Conservation (phyloP, 2,329 filamentous ascomycete species). For the Diplodia seriata region DNA sequence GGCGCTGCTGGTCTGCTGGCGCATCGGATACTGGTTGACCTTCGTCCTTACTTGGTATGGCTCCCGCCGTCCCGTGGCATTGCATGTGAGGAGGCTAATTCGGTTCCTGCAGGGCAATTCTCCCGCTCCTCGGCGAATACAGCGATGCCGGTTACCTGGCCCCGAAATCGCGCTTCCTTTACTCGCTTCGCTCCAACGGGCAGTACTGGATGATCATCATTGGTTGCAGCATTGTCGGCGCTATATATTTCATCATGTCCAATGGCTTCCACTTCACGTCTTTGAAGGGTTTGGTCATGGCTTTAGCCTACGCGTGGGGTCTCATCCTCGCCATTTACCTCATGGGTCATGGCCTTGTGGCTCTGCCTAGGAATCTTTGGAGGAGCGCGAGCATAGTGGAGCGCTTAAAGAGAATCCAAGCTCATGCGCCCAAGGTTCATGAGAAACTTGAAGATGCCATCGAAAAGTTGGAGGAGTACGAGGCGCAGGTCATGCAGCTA, state of each 20-base stretch:
- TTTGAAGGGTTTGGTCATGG: slow-evolving; percentile 88
- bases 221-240: slow-evolving; percentile 70
- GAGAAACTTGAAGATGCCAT: slow-evolving; percentile 88
- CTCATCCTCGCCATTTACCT: slow-evolving; percentile 91
- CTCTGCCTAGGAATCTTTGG: slow-evolving; percentile 82
- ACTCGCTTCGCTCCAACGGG: slow-evolving; percentile 86
- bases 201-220: slow-evolving; percentile 86
- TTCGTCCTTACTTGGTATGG: slow-evolving; percentile 90
- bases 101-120: slow-evolving; percentile 71
- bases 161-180: slow-evolving; percentile 77
- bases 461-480: slow-evolving; percentile 78
- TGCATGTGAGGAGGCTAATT: slow-evolving; percentile 13
- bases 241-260: slow-evolving; percentile 82
- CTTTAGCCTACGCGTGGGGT: slow-evolving; percentile 92
- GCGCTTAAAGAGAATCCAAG: slow-evolving; percentile 76
- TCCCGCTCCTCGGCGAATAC: slow-evolving; percentile 93
- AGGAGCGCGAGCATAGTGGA: slow-evolving; percentile 79
- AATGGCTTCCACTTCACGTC: slow-evolving; percentile 75
- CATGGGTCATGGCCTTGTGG: slow-evolving; percentile 96
- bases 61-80: not conserved
- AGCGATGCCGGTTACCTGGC: slow-evolving; percentile 93
- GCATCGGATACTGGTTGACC: slow-evolving; percentile 96
- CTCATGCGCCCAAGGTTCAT: slow-evolving; percentile 78
- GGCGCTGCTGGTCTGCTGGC: slow-evolving; percentile 85
- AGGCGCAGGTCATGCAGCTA: slow-evolving; percentile 80